phyloP scores from a whole-genome alignment of 2,329 filamentous ascomycete species.

The Exutisphaerella laricina region DNA sequence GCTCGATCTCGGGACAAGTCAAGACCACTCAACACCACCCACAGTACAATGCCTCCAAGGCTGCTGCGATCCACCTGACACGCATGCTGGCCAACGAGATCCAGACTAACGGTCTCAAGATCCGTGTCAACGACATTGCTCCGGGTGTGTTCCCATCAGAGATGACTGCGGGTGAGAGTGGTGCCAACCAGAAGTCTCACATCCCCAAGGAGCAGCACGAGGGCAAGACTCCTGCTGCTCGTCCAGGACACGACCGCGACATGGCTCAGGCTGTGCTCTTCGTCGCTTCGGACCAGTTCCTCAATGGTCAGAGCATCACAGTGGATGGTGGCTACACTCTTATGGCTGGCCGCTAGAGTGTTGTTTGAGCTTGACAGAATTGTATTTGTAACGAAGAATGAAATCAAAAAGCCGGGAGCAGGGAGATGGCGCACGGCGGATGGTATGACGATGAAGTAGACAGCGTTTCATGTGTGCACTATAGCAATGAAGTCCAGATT shows the following conservation, averaged over 20 bases:
- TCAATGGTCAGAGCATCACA: constrained; percentile 46
- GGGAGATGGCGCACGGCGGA: no score
- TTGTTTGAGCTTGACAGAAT: no score
- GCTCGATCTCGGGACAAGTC: constrained; percentile 42
- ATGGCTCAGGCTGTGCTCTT: constrained; percentile 55
- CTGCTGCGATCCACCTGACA: constrained; percentile 50
- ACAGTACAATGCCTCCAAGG: constrained; percentile 42
- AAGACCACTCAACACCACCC: constrained; percentile 45
- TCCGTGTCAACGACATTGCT: constrained; percentile 54
- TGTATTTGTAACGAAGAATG: constrained; percentile 4
- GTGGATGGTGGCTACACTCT: constrained; percentile 53
- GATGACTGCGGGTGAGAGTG: constrained; percentile 51
- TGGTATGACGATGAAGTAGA: no score
- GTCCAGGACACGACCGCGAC: constrained; percentile 54
- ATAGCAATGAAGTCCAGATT: no score
- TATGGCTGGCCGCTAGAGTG: constrained; percentile 31
- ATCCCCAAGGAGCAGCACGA: constrained; percentile 50
- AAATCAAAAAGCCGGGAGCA: no score
- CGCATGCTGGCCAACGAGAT: constrained; percentile 52
- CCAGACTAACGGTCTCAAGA: constrained; percentile 47
- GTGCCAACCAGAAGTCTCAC: constrained; percentile 50
- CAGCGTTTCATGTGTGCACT: no score
- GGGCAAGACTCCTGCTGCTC: constrained; percentile 44
- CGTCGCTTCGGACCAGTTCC: constrained; percentile 45
- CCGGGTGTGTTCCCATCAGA: constrained; percentile 51